Base-by-base conservation (phyloP, 1,284 basidiomycete species). In the Tilletia caries region DNA sequence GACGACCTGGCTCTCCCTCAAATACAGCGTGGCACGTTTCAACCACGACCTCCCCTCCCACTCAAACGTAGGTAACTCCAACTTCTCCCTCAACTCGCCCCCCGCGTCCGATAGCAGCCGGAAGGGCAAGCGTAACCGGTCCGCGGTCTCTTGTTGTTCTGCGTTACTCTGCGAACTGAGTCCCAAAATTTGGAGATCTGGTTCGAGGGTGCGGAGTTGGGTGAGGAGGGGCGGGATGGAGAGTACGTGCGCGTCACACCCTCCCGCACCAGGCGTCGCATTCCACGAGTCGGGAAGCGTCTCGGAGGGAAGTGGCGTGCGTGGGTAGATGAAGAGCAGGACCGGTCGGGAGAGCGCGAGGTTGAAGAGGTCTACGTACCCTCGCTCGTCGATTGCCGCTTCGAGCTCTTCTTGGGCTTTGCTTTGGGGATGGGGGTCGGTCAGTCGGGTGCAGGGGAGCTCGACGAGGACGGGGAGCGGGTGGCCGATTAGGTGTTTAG, bases 401-500 rank as follows among this genome's bases (percentile, higher is more conserved):
- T 32, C 54, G 29, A 41, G 37, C 8, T 6, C 37, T 8, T 44
- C 41, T 44, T 18, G 41, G 10, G 41, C 41, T 44, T 41, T 41
- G 37, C 10, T 41, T 41, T 32, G 25, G 0, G 54, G 29, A 60
- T 27, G 54, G 18, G 25, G 2, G 73, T 68, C 20, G 80, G 77
- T 18, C n/a, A 60, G 13, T 2, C 29, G 23, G 23, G 54, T 60
- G 10, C 25, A 29, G 8, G 67, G 70, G n/a, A 79, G 71, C 27
- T 76, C 70, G 64, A 77, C 73, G 12, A 81, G 60, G 0, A 78
- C 76, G 0, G 79, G 79, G 2, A 82, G 60, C 15, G 79, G 80
- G 65, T 81, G 79, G 2, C 80, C 80, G 12, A 76, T 70, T 2
- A 82, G 76, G 50, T 82, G 80, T 43, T 77, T 73, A 3, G 75